Evolutionary conservation across 495 filamentous ascomycete genomes (phyloP).

Genomic region (Aspergillus carlsbadensis): DNA sequence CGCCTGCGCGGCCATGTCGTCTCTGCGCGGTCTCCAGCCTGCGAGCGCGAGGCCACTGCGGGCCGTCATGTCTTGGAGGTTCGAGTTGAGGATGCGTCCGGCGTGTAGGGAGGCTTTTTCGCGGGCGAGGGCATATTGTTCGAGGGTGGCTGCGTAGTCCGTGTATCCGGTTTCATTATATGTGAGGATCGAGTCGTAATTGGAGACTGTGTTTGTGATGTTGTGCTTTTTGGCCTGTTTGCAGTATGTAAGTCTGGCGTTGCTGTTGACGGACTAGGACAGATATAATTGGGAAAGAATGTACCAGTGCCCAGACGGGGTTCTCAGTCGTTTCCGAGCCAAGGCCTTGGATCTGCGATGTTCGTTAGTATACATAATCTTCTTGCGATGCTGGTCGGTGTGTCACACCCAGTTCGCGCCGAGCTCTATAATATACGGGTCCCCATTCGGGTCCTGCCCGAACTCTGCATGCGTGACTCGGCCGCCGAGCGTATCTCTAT

Average conservation of each 20-base stretch:
- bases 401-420: conserved; percentile 66
- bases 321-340: conserved; percentile 51
- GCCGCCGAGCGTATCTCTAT: conserved; percentile 62
- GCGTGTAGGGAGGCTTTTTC: conserved; percentile 51
- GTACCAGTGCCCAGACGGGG: conserved; percentile 66
- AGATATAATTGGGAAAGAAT: too few species aligned
- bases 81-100: conserved; percentile 56
- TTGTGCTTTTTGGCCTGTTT: conserved; percentile 59
- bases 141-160: conserved; percentile 51
- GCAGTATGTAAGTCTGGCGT: too few species aligned
- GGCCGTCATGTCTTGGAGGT: conserved; percentile 62
- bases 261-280: too few species aligned
- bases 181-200: conserved; percentile 60
- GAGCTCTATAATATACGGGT: conserved; percentile 62
- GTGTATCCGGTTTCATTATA: conserved; percentile 55
- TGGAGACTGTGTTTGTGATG: conserved; percentile 60
- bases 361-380: not conserved
- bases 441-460: conserved; percentile 49
- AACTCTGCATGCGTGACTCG: conserved; percentile 58
- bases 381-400: not conserved
- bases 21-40: conserved; percentile 61
- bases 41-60: conserved; percentile 59
- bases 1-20: conserved; percentile 57
- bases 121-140: conserved; percentile 53
- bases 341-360: conserved; percentile 60